A percentile compares a stretch with the other conserved stretches of the same genome.
Conservation (phyloP, 768 basidiomycete species). For the Podaxis sp. region DNA sequence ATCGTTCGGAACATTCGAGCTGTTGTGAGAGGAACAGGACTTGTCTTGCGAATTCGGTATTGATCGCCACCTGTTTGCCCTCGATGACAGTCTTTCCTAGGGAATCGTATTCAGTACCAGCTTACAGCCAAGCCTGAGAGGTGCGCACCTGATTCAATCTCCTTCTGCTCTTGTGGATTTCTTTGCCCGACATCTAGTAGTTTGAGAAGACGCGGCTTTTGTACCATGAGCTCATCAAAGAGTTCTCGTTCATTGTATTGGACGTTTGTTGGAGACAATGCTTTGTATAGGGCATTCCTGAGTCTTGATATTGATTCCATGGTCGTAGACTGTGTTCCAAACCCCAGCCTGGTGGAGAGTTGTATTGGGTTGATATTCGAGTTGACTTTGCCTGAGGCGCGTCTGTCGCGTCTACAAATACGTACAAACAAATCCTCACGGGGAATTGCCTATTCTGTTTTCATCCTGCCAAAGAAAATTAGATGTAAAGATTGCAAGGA, state of each 20-base stretch:
- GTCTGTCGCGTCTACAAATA: slow-evolving; percentile 8
- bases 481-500: background rate
- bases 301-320: slow-evolving; percentile 66
- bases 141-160: slow-evolving; percentile 62
- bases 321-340: background rate
- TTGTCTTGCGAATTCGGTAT: slow-evolving; percentile 77
- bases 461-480: background rate
- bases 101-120: slow-evolving; percentile 6
- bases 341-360: slow-evolving; percentile 5
- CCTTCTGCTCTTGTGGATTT: slow-evolving; percentile 62
- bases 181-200: slow-evolving; percentile 66
- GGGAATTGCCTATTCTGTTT: background rate
- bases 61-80: slow-evolving; percentile 68
- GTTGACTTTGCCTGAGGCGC: slow-evolving; percentile 5
- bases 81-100: slow-evolving; percentile 66
- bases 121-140: background rate
- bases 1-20: slow-evolving; percentile 80
- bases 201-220: slow-evolving; percentile 59
- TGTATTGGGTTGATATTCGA: background rate
- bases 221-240: slow-evolving; percentile 69
- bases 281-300: slow-evolving; percentile 47
- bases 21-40: slow-evolving; percentile 77
- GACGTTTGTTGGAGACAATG: slow-evolving; percentile 42
- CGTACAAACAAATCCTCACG: slow-evolving; percentile 3
- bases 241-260: slow-evolving; percentile 66